Percentiles rank a stretch among this genome's conserved stretches.
phyloP scores from a whole-genome alignment of 192 early-diverging fungal genomes.

The Coemansia pectinata region DNA sequence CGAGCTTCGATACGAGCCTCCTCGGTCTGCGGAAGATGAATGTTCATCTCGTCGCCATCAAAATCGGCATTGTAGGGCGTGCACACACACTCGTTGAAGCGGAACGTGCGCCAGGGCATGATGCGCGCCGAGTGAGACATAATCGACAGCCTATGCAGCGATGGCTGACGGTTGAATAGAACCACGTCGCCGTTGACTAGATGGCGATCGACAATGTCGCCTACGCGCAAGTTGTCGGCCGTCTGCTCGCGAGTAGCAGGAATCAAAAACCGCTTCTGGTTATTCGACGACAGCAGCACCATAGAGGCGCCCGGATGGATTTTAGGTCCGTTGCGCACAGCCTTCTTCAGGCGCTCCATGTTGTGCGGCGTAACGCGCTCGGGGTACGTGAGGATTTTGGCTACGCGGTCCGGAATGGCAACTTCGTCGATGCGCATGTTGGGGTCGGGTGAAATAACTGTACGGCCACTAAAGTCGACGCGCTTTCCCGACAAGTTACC shows the following conservation, averaged over 20 bases:
- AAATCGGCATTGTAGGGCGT: constrained; percentile 99
- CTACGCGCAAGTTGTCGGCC: constrained; percentile 75
- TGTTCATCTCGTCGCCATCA: constrained; percentile 99
- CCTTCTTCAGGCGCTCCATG: constrained; percentile 72
- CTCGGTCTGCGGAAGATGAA: constrained; percentile 99
- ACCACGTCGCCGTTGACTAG: constrained; percentile 92
- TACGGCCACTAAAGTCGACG: constrained; percentile 98
- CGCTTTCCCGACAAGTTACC: constrained; percentile 99
- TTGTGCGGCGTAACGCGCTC: constrained; percentile 92
- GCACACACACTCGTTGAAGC: constrained; percentile 99
- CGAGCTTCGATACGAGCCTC: constrained; percentile 96
- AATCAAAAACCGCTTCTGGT: constrained; percentile 69
- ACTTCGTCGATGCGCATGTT: constrained; percentile 97
- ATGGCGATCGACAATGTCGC: constrained; percentile 97
- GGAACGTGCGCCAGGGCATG: constrained; percentile 96
- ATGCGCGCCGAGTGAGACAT: constrained; percentile 94
- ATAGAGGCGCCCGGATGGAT: constrained; percentile 92
- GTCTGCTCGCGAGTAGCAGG: constrained; percentile 68
- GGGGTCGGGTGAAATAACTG: constrained; percentile 98
- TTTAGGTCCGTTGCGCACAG: constrained; percentile 85
- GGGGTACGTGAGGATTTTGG: constrained; percentile 93
- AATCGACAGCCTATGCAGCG: constrained; percentile 93
- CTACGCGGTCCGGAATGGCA: constrained; percentile 88
- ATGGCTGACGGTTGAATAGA: constrained; percentile 98
- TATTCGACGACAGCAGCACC: constrained; percentile 60